A percentile compares a stretch with the other conserved stretches of the same genome.
These are phyloP conservation scores for Funneliformis geosporum DNA, from an alignment of 192 early-diverging fungal species.

Conservation along the genomic window DNA sequence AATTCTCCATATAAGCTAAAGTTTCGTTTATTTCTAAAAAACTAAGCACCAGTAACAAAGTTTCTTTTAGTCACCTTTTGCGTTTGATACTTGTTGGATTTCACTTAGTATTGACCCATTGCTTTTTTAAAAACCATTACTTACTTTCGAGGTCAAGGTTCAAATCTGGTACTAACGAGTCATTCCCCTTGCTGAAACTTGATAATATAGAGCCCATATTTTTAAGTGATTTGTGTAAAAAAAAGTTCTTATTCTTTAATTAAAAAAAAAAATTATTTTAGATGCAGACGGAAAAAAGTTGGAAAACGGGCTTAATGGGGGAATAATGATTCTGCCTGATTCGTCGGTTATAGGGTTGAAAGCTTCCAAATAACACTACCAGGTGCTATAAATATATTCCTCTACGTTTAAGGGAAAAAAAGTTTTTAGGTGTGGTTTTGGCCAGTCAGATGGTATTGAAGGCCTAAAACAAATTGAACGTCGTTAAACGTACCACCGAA, in stretches of 20 bases:
- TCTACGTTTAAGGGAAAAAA: neutral
- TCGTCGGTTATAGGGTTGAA: too few species aligned
- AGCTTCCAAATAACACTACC: neutral
- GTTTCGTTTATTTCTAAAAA: neutral
- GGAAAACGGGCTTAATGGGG: neutral
- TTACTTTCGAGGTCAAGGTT: constrained; percentile 65
- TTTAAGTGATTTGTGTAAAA: neutral
- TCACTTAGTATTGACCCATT: constrained; percentile 11
- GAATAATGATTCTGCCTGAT: neutral
- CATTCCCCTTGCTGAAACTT: constrained; percentile 31
- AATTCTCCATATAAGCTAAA: neutral
- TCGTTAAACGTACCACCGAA: neutral
- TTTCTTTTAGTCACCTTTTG: neutral
- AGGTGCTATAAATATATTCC: neutral
- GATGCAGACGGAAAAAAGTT: neutral
- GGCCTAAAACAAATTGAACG: neutral
- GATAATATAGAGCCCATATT: constrained; percentile 26
- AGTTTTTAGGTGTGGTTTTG: too few species aligned
- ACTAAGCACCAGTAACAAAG: neutral
- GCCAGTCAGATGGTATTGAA: neutral
- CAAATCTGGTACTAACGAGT: constrained; percentile 54
- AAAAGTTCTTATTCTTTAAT: neutral
- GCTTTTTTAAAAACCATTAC: constrained; percentile 35
- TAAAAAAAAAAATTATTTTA: too few species aligned
- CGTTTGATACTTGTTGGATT: neutral